Base-by-base conservation (phyloP, 139 green algal genomes). In the Nannochloris sp. region DNA sequence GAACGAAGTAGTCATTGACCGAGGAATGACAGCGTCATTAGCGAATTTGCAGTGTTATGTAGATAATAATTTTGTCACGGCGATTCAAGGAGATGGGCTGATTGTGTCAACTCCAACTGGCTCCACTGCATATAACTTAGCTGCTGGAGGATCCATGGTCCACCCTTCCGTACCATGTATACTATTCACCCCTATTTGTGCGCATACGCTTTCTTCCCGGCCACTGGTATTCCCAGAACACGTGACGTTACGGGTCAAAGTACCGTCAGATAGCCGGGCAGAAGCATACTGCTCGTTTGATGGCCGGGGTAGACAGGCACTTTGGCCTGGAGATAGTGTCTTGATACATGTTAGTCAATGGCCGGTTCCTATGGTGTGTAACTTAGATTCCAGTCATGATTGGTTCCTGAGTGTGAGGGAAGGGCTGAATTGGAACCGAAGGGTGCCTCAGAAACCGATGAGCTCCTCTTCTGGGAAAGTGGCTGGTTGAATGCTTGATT, bases 91-190 rank as follows among this genome's bases (percentile, higher is more conserved):
- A 36, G 89, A 95, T 59, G 89, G 89, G 13, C 69, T 97, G 4
- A 95, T 97, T 32, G 74, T 97, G 12, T 81, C 86, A 54, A 96
- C 91, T 0, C 88, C 91, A 36, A 95, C 91, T 0, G 91, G 91
- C 31, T 90, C 77, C 53, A 97, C 91, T 3, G 91, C 91, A 23
- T 97, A 97, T 82, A 89, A 79, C 55, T 75, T 96, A 46, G 89
- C 91, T 35, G 87, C 88, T 25, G 88, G 87, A 1, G 68, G 60
- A 25, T 44, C 34, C 56, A 67, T 67, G 56, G 27, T 73, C 12
- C 66, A 67, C 31, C 66, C 66, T 14, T 63, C 37, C 1, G 77
- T 87, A 34, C 74, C 69, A 13, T 67, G 72, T 57, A 76, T 85
- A 15, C 54, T 87, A 9, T 86, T 85, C 74, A 85, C 76, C 24